Evolutionary conservation across 2,329 filamentous ascomycete species (phyloP), one percentile per base, ranked within the genome.

Genomic region (Dactylella cylindrospora): DNA sequence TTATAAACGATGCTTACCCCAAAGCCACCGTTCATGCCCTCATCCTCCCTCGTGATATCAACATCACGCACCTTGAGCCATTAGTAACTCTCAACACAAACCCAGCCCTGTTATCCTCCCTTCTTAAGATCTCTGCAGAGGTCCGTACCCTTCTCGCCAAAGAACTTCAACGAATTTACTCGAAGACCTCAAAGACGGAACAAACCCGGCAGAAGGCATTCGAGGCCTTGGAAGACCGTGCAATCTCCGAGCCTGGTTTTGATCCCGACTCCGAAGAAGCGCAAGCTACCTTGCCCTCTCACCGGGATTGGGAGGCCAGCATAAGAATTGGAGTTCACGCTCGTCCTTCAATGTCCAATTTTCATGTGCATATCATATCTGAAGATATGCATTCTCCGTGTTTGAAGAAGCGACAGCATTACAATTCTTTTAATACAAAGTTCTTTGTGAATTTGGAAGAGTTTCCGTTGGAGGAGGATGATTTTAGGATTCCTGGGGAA

Each of bases 351-450:
- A 97, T 98, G 93, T 84, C 81, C 65, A 89, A 97, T 72, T 71
- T 97, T 50, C 93, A 98, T 73, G 78, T 97, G 3, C 93, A 98
- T 72, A 82, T 97, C 23, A 74, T 97, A 54, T 88, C 86, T 31
- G 77, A 82, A 13, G 93, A 98, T 71, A 85, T 88, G 78, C 78
- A 82, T 68, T 89, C 85, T 29, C 78, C 80, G 8, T 79, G 78
- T 38, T 67, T 96, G 73, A 88, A 84, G 74, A 84, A 91, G 70
- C 79, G 83, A 66, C 91, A 90, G 72, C 93, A 97, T 74, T 97
- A 96, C 74, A 62, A 62, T 22, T 93, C 86, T 66, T 97, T 97
- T 74, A 83, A 81, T 25, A 94, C 90, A 46, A 80, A 81, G 2
- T 98, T 97, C 71, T 81, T 98, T 17, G 80, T 97, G 9, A 77